Evolutionary conservation across 768 basidiomycete genomes (phyloP).

Genomic region (Amanita exitialis): DNA sequence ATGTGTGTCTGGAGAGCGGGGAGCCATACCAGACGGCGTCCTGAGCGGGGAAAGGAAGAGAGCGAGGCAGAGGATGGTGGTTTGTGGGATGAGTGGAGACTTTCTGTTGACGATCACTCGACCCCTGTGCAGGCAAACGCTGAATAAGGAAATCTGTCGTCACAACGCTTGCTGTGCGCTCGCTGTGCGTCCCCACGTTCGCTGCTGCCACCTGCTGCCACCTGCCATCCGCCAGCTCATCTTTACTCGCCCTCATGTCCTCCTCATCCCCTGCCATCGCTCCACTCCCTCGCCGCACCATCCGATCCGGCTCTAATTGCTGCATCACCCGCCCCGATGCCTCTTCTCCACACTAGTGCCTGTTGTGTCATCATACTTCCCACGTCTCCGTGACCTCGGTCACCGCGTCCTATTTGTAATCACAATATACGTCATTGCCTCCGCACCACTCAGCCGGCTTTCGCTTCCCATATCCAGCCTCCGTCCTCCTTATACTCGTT

Average conservation of each 20-base stretch:
- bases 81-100: conserved; percentile 1
- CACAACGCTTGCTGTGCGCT: background rate
- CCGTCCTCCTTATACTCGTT: no score
- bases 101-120: conserved; percentile 6
- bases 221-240: background rate
- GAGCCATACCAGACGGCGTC: conserved; percentile 1
- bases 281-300: background rate
- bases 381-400: background rate
- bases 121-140: conserved; percentile 2
- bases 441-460: background rate
- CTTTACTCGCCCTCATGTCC: background rate
- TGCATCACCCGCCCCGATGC: background rate
- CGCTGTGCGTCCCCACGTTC: background rate
- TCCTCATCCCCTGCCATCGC: background rate
- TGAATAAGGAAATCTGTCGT: conserved; percentile 1
- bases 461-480: background rate
- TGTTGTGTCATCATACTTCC: conserved; percentile 3
- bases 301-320: background rate
- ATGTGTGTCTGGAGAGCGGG: background rate
- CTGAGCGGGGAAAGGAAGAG: background rate
- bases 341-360: background rate
- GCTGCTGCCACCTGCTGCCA: no score
- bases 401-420: background rate
- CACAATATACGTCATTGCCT: background rate
- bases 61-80: background rate